Base-by-base conservation (phyloP, 371 early-diverging fungal species). In the Mucor plumbeus region DNA sequence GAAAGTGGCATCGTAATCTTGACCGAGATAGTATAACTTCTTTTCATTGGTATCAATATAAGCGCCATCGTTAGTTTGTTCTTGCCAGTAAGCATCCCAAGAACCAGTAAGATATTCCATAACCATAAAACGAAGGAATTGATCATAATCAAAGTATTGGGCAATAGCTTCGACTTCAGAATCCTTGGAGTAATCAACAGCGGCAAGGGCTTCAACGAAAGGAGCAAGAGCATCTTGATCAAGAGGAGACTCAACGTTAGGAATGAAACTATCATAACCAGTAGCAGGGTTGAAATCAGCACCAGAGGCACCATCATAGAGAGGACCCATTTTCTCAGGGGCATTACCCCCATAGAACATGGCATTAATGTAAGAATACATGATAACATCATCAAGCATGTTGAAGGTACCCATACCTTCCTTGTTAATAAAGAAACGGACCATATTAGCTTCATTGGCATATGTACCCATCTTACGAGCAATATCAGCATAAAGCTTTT, bases 51-150 rank as follows among this genome's bases (percentile, higher is more conserved):
- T 72, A 53, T 85, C 87, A 47, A 81, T 81, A 71, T 85, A 87
- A 6, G 85, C 82, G 70, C 85, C 87, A 64, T 77, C 79, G 61
- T 87, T 87, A 60, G 83, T 83, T 62, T 84, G 85, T 47, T 58
- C 60, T 71, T 76, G 76, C 87, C 87, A 87, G 72, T 87, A 87
- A 15, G 76, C 87, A 59, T 87, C 87, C 87, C 87, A 87, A 63
- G 77, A 40, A 36, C 78, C 87, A 53, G 85, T 76, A 26, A 85
- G 75, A 75, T 79, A 87, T 64, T 87, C 87, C 61, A 85, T 66
- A 36, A 84, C 85, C 85, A 87, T 85, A 72, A 83, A 82, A 31
- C 87, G 84, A 48, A 87, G 64, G 65, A 81, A 81, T 21, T 72
- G 63, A 39, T 87, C 87, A 33, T 77, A 55, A 21, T 85, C 83